Conservation (phyloP, 2,329 filamentous ascomycete species). For the Diaporthe humulicola region DNA sequence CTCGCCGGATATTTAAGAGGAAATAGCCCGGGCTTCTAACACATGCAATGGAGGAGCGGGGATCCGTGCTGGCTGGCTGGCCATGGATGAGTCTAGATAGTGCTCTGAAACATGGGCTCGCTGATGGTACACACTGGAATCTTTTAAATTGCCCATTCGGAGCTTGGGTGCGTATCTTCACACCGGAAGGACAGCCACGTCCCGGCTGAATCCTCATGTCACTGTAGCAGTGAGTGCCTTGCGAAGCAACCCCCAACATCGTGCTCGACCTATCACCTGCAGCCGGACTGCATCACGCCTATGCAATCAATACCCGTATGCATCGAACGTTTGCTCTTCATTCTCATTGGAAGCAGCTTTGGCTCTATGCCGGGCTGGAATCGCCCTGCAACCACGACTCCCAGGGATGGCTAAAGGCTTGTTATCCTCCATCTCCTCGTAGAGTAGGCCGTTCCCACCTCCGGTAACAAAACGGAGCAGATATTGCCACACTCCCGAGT, state of each 20-base stretch:
- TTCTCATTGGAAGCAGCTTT: not conserved
- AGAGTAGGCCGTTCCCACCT: not conserved
- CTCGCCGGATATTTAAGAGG: not conserved
- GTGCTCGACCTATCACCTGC: not conserved
- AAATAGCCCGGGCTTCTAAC: not conserved
- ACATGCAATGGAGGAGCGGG: not conserved
- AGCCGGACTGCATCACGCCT: not conserved
- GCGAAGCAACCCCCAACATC: not conserved
- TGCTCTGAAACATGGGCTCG: conserved; percentile 6
- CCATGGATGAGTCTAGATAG: not conserved
- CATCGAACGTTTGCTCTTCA: not conserved
- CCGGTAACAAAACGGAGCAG: not conserved
- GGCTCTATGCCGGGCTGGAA: not conserved
- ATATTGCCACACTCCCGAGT: too few relatives aligned
- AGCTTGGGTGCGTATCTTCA: not conserved
- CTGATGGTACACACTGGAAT: not conserved
- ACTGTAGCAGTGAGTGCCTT: not conserved
- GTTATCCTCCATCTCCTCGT: not conserved
- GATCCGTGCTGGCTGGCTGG: not conserved
- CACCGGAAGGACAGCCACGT: not conserved
- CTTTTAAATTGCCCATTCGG: not conserved
- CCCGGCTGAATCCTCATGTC: conserved; percentile 14
- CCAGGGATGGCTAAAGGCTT: not conserved
- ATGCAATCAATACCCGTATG: not conserved
- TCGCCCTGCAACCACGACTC: not conserved